Conservation (phyloP, 305 asterid genomes). For the Solanum aculeatissimum region DNA sequence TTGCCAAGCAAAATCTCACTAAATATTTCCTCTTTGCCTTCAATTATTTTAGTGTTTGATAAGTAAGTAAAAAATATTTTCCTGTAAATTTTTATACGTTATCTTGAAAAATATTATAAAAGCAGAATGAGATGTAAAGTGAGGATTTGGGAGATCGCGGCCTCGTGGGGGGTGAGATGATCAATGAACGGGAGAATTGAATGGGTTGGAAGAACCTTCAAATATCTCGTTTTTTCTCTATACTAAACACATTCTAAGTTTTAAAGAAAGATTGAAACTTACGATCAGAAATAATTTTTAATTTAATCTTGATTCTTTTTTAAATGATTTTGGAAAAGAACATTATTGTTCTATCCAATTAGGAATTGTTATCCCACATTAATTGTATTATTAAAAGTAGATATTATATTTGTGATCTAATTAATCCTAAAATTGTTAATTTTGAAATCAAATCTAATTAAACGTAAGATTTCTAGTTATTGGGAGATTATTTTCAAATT, state of each 20-base stretch:
- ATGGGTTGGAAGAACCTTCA: not conserved
- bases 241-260: not conserved
- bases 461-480: not conserved
- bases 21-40: not conserved
- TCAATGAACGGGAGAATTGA: not conserved
- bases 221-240: not conserved
- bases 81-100: accelerated
- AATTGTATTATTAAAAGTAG: not conserved
- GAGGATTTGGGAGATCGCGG: not conserved
- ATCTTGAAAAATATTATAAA: not conserved
- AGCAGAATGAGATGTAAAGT: not conserved
- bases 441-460: not conserved
- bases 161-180: not conserved
- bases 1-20: not conserved
- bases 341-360: too few species aligned
- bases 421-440: not conserved
- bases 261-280: too few species aligned
- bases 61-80: not conserved
- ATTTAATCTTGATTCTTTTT: too few species aligned
- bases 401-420: not conserved
- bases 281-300: too few species aligned
- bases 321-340: too few species aligned
- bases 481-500: accelerated
- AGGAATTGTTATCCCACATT: not conserved
- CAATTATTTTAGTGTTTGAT: not conserved